These are phyloP conservation scores for Chloranthus sessilifolius DNA, from an alignment of 164 flowering plant genomes.

Conservation along the genomic window DNA sequence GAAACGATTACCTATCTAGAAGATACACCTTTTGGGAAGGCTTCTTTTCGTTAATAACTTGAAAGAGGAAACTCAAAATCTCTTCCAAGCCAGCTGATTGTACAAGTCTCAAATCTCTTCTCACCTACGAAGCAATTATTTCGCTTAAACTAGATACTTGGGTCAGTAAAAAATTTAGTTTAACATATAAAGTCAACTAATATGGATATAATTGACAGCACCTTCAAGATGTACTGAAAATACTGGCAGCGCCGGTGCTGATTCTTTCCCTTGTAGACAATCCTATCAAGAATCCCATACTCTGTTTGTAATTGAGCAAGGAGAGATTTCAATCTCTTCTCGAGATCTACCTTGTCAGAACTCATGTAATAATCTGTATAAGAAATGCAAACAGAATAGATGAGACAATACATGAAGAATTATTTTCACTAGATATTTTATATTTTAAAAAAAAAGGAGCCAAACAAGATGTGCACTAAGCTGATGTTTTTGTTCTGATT, in stretches of 20 bases:
- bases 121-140: constrained; percentile 49
- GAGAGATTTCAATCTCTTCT: constrained; percentile 39
- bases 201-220: no score
- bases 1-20: constrained; percentile 49
- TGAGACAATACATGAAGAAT: neutral
- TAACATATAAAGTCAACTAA: no score
- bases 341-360: constrained; percentile 24
- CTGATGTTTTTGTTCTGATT: no score
- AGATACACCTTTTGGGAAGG: constrained; percentile 54
- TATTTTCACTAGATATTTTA: no score
- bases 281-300: constrained; percentile 50
- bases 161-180: no score
- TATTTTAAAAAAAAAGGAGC: neutral
- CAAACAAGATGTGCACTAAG: neutral
- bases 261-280: constrained; percentile 74
- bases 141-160: no score
- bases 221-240: constrained; percentile 67
- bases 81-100: constrained; percentile 55
- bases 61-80: constrained; percentile 40
- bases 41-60: constrained; percentile 46
- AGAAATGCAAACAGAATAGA: neutral
- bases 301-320: constrained; percentile 43
- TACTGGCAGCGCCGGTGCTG: constrained; percentile 68
- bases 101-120: constrained; percentile 72
- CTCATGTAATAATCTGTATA: constrained; percentile 21